Evolutionary conservation across 1,284 basidiomycete genomes (phyloP), one percentile per base, ranked within the genome.

Genomic region (Irpex sp.): DNA sequence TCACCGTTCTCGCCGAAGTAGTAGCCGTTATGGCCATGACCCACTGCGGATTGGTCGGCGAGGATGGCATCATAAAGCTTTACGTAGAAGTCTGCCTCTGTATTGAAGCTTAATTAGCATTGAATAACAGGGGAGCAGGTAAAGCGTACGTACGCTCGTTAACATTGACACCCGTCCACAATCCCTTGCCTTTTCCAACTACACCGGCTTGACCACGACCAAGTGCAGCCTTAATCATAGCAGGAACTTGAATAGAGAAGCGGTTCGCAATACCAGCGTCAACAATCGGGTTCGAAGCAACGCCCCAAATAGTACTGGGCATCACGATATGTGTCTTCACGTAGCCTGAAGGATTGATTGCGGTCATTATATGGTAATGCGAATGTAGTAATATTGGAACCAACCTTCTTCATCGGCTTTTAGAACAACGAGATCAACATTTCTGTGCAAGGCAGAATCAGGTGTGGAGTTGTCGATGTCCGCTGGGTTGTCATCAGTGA

Each of bases 1-100:
- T 82, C 79, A 49, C 79, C 79, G 63, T 78, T 78, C 67, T 80
- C 80, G 15, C 69, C 77, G 64, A 81, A 81, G 67, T 81, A 81
- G 66, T 75, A 80, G 4, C 81, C 81, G 8, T 78, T 71, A 21
- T 72, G 72, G 9, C 81, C 81, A 59, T 81, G 79, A n/a, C 66
- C 65, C 51, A 66, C 65, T 36, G 52, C 60, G 48, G 52, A 59
- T 4, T 67, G 66, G 13, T 65, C 62, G 52, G 26, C 37, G 21
- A 63, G 19, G 58, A 63, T 54, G 9, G 64, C 52, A 60, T 71
- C 61, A 64, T 66, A 66, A n/a, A 69, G 54, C 8, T 31, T 59
- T n/a, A 64, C 54, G 57, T 66, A 44, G 38, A 44, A 44, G 8
- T 44, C 38, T 1, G 38, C 38, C 38, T 44, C 38, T 44, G 15